phyloP scores from a whole-genome alignment of 352 stramenopile genomes.

The Saprolegnia diclina region DNA sequence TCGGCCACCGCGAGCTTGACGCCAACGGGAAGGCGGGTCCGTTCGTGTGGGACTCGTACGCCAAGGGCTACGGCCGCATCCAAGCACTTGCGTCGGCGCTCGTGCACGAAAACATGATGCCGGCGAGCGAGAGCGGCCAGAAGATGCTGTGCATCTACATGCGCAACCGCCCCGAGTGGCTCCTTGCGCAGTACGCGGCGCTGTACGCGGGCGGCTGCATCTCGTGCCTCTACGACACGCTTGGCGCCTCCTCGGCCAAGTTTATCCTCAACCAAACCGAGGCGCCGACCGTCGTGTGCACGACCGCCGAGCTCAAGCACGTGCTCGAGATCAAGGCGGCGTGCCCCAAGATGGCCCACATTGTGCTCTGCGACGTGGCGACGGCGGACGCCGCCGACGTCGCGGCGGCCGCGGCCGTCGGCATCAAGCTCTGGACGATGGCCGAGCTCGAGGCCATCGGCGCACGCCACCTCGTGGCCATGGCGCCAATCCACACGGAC shows the following conservation, averaged over 20 bases:
- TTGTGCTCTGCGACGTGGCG: conserved; percentile 25
- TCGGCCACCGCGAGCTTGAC: conserved; percentile 14
- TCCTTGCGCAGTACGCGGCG: conserved; percentile 43
- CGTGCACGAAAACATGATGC: conserved; percentile 42
- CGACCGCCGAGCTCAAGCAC: conserved; percentile 44
- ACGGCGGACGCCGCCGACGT: neutral
- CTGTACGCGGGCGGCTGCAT: conserved; percentile 56
- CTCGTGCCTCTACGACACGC: conserved; percentile 75
- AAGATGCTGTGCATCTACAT: conserved; percentile 92
- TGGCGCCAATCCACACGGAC: neutral
- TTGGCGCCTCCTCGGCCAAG: conserved; percentile 57
- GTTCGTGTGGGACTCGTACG: conserved; percentile 60
- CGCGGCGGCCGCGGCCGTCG: neutral
- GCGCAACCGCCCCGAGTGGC: conserved; percentile 95
- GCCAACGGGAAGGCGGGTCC: conserved; percentile 32
- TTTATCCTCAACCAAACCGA: conserved; percentile 76
- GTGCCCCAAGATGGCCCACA: conserved; percentile 45
- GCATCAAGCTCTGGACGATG: conserved; percentile 15
- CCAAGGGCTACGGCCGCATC: conserved; percentile 38
- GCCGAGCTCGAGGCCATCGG: conserved; percentile 17
- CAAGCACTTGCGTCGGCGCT: conserved; percentile 40
- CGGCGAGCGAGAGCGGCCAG: conserved; percentile 33
- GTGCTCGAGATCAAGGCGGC: conserved; percentile 46
- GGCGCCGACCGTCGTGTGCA: conserved; percentile 58
- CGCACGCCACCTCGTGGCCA: neutral